Evolutionary conservation across 1,284 basidiomycete genomes (phyloP), one percentile per base, ranked within the genome.

Genomic region (Wolfiporia cocos): DNA sequence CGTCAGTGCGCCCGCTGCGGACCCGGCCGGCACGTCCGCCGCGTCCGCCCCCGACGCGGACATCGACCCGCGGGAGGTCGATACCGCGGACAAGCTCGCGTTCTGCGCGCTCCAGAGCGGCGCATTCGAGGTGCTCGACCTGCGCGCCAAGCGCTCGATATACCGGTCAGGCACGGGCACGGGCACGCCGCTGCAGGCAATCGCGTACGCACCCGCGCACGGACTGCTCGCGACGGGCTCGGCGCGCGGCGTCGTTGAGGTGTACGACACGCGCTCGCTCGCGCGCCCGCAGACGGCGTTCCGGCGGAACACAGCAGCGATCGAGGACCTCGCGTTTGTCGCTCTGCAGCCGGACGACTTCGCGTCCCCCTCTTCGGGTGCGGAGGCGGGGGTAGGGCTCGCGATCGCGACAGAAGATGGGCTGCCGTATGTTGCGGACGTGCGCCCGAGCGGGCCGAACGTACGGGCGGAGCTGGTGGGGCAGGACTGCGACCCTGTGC

Each of bases 191-290:
- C 59, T 86, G 19, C 65, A 73, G 6, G 66, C 78, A n/a, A 69
- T 86, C 29, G 64, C 71, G 0, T 76, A 75, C 48, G 65, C 66
- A 0, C 49, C 66, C 0, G 41, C 54, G 0, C 58, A 64, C 28
- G 59, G 64, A 22, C 55, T 79, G 2, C 57, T 90, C 10, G 81
- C 75, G 0, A 81, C 80, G 2, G 86, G 85, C 1, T 74, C 78
- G n/a, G 58, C 65, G 0, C 63, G 63, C n/a, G 88, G 87, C 1
- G 53, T 80, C 3, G 69, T 84, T 0, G 63, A 68, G 5, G 48
- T 89, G 1, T 80, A 78, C 52, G 76, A 82, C 51, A 68, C 72
- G 1, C 68, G 72, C 10, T 51, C 62, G 1, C 60, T 80, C 14
- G 39, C 47, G 1, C 49, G 49, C 1, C 65, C 71, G 0, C 46